Evolutionary conservation across 192 early-diverging fungal genomes (phyloP).

Genomic region (Coemansia reversa): DNA sequence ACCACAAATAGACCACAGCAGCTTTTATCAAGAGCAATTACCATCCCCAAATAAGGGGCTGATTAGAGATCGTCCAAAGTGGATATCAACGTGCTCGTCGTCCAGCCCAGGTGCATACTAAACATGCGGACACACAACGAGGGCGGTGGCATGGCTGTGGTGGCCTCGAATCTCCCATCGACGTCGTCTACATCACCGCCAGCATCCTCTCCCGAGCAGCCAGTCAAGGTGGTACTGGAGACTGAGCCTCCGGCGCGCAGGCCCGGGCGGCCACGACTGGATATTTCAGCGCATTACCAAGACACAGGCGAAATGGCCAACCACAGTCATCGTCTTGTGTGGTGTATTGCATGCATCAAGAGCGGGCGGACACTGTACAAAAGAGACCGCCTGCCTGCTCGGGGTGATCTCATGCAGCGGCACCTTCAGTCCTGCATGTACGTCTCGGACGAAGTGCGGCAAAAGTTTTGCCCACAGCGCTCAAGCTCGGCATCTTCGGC

Average conservation of each 20-base stretch:
- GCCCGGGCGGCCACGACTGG: slow-evolving; percentile 53
- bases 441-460: slow-evolving; percentile 40
- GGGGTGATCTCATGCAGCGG: slow-evolving; percentile 54
- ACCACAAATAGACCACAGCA: neutral
- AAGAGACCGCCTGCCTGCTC: slow-evolving; percentile 48
- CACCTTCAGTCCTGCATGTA: slow-evolving; percentile 46
- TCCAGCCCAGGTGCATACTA: slow-evolving; percentile 20
- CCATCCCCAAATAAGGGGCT: slow-evolving; percentile 1
- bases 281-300: slow-evolving; percentile 54
- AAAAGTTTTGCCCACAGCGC: slow-evolving; percentile 35
- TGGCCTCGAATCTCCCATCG: slow-evolving; percentile 1
- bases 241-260: slow-evolving; percentile 52
- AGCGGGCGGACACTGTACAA: slow-evolving; percentile 45
- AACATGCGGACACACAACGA: slow-evolving; percentile 39
- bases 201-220: slow-evolving; percentile 30
- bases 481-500: slow-evolving; percentile 50
- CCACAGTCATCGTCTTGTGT: slow-evolving; percentile 55
- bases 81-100: slow-evolving; percentile 48
- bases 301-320: slow-evolving; percentile 58
- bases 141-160: slow-evolving; percentile 26
- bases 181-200: slow-evolving; percentile 7
- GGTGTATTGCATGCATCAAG: slow-evolving; percentile 55
- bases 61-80: slow-evolving; percentile 22
- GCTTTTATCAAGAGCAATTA: neutral
- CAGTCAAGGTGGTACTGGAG: slow-evolving; percentile 39